Percentiles rank a stretch among this genome's conserved stretches.
Evolutionary conservation across 2,329 filamentous ascomycete species (phyloP).

Genomic region (Ophiostoma novo-ulmi): DNA sequence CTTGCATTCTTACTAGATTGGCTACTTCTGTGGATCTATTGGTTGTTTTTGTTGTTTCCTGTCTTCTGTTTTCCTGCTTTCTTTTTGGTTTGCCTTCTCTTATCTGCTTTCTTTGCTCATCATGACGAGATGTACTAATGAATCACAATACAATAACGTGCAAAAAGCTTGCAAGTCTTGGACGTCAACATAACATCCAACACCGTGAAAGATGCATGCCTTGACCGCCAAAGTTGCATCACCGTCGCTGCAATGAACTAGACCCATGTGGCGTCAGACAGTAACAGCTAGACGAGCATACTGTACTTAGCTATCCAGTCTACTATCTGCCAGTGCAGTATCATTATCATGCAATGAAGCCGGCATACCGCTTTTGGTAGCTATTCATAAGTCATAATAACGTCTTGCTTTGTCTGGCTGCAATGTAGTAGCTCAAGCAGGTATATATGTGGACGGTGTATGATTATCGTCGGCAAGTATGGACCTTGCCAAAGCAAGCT

Average conservation of each 20-base stretch:
- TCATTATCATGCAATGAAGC: background rate
- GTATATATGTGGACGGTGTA: too few species aligned
- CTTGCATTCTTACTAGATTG: background rate
- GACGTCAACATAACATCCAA: background rate
- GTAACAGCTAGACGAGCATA: background rate
- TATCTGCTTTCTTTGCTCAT: background rate
- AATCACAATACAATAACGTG: constrained; percentile 9
- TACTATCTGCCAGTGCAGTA: background rate
- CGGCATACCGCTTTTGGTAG: background rate
- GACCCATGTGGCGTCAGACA: background rate
- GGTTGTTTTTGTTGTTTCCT: background rate
- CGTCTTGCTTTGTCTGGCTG: background rate
- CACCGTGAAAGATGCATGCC: background rate
- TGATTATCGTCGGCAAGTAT: background rate
- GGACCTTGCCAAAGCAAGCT: background rate
- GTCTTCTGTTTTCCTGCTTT: constrained; percentile 8
- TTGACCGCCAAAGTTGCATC: constrained; percentile 13
- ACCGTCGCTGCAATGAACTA: background rate
- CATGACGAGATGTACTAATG: constrained; percentile 20
- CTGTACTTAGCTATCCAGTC: background rate
- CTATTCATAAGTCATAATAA: background rate
- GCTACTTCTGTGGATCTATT: background rate
- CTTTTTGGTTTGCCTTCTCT: background rate
- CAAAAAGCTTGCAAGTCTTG: background rate
- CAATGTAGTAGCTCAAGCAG: background rate